Evolutionary conservation across 1,284 basidiomycete species (phyloP), one percentile per base, ranked within the genome.

Genomic region (Phenoliferia sp.): DNA sequence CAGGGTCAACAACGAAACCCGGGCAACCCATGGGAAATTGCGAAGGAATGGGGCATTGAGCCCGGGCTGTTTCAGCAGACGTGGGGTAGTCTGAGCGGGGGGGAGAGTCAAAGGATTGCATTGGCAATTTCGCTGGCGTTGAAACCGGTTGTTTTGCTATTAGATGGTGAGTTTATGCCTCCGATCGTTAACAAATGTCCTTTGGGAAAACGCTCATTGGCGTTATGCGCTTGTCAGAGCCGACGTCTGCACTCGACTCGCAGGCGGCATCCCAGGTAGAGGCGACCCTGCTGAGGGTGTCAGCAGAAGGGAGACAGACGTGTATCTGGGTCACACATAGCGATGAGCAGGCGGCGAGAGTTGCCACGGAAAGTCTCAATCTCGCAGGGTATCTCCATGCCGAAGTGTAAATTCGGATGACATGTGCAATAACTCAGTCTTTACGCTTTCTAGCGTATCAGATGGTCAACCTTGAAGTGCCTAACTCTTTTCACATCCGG

Each of bases 141-240:
- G 57, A 59, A 35, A 19, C 57, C 57, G 15, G 31, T 22, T 4
- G 33, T 35, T 4, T 19, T 58, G 2, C 33, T 35, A 19, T 34
- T 58, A 16, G 56, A 58, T 58, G 56, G 56, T 58, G 56, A 58
- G 57, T 26, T n/a, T 35, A 52, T n/a, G 48, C 48, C 22, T 7
- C 17, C 5, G 48, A 22, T 22, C 15, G 9, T 52, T 26, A 26
- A 7, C 48, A 6, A 52, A 52, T 19, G 28, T 7, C 48, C 28
- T 19, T 5, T 22, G 48, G 9, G 48, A 52, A 26, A n/a, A 19
- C 48, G 48, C 48, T n/a, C n/a, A n/a, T n/a, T n/a, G 48, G 48
- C 19, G 48, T 52, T 44, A 22, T 22, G 12, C 39, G 22, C 39
- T 44, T 44, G 22, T 7, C 48, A 52, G 48, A 52, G 28, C 48